Conservation (phyloP, 345 rosid genomes). For the Physaria fendleri region DNA sequence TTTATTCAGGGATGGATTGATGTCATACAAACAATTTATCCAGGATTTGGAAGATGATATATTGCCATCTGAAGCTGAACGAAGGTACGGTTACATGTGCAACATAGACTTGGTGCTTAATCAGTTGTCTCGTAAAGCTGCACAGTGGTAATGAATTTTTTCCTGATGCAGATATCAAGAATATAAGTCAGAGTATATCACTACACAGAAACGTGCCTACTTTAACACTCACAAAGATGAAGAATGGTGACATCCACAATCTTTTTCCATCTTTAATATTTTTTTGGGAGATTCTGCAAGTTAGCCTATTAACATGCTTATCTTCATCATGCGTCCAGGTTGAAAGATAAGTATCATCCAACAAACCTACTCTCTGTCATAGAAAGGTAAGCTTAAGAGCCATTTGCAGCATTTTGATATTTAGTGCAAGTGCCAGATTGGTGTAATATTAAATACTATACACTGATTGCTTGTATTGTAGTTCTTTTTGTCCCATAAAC, state of each 20-base stretch:
- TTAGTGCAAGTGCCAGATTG: no score
- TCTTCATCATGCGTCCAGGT: conserved; percentile 41
- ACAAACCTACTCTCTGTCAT: conserved; percentile 71
- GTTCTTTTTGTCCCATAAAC: no score
- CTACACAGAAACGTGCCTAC: conserved; percentile 84
- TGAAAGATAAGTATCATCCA: conserved; percentile 90
- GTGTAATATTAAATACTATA: background rate
- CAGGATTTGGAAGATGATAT: conserved; percentile 99
- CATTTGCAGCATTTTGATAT: background rate
- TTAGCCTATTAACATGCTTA: conserved; percentile 10
- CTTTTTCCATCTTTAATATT: background rate
- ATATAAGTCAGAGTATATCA: conserved; percentile 84
- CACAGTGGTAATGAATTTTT: conserved; percentile 13
- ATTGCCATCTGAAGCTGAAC: conserved; percentile 94
- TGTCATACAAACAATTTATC: conserved; percentile 99
- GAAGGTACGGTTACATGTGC: conserved; percentile 45
- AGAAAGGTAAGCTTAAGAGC: conserved; percentile 52
- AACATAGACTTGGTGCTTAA: background rate
- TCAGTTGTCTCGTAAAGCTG: background rate
- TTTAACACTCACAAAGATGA: conserved; percentile 41
- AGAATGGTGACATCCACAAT: conserved; percentile 24
- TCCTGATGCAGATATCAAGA: conserved; percentile 80
- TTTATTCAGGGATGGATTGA: conserved; percentile 83
- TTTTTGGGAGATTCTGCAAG: background rate
- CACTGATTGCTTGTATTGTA: background rate